Evolutionary conservation across 495 filamentous ascomycete species (phyloP).

Genomic region (Schizothecium vesticola): DNA sequence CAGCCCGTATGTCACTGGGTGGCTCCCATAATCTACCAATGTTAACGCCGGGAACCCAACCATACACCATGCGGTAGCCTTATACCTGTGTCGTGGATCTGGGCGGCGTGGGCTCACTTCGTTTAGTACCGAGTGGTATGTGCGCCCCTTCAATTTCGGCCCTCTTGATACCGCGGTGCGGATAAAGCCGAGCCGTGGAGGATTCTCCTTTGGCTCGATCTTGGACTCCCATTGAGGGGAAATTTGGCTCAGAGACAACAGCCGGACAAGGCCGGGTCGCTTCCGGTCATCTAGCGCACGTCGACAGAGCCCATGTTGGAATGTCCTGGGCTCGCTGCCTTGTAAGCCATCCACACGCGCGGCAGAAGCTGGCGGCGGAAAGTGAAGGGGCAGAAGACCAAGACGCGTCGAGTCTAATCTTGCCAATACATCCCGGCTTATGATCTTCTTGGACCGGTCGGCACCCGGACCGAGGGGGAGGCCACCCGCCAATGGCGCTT

Average conservation of each 20-base stretch:
- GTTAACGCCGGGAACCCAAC: not conserved
- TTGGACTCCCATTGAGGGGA: not conserved
- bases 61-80: not conserved
- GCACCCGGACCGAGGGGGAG: not conserved
- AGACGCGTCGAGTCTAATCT: not conserved
- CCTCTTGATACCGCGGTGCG: conserved; percentile 1
- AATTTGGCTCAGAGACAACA: conserved; percentile 2
- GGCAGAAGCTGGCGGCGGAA: not conserved
- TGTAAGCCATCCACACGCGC: not conserved
- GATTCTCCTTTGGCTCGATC: not conserved
- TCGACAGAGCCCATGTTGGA: not conserved
- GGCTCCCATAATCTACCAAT: not conserved
- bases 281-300: not conserved
- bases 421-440: not conserved
- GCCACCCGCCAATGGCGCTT: not conserved
- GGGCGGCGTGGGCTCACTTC: not conserved
- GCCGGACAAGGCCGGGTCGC: not conserved
- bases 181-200: not conserved
- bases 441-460: not conserved
- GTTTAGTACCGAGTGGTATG: not conserved
- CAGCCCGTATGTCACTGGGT: not conserved
- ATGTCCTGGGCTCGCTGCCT: not conserved
- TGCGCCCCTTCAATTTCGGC: conserved; percentile 8
- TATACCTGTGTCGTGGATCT: not conserved
- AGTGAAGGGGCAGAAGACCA: not conserved